Percentiles rank a stretch among this genome's conserved stretches.
phyloP scores from a whole-genome alignment of 768 basidiomycete genomes.

The Mrakia hoshinonis region DNA sequence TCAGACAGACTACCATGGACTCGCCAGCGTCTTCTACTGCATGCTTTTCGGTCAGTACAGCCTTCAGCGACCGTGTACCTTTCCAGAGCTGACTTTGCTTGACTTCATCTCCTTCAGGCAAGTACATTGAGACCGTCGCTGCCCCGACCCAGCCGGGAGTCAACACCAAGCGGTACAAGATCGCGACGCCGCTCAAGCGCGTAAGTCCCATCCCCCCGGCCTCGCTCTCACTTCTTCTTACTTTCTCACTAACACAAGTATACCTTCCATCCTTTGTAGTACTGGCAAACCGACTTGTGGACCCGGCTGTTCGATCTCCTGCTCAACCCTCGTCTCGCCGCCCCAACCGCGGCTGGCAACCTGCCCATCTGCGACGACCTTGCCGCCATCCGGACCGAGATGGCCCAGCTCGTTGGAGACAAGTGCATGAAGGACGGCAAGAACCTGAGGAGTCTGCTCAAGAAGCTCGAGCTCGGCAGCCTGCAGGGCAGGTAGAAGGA shows the following conservation, averaged over 20 bases:
- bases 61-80: background rate
- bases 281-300: conserved; percentile 91
- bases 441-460: conserved; percentile 40
- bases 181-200: conserved; percentile 64
- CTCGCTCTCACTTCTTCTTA: background rate
- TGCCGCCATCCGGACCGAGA: conserved; percentile 56
- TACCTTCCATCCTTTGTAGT: conserved; percentile 45
- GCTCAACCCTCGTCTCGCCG: conserved; percentile 66
- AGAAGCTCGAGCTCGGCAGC: conserved; percentile 39
- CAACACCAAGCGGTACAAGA: conserved; percentile 48
- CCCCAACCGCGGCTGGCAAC: conserved; percentile 42
- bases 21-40: conserved; percentile 87
- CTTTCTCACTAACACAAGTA: no score
- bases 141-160: conserved; percentile 39
- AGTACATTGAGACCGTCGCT: background rate
- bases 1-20: conserved; percentile 93
- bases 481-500: background rate
- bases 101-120: background rate
- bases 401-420: conserved; percentile 76
- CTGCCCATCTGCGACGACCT: conserved; percentile 70
- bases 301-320: conserved; percentile 69
- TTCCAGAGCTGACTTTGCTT: background rate
- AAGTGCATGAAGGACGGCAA: conserved; percentile 66
- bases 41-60: conserved; percentile 68
- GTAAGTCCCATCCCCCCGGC: conserved; percentile 33